Base-by-base conservation (phyloP, 1,139 yeast genomes). In the Pichia sp. region DNA sequence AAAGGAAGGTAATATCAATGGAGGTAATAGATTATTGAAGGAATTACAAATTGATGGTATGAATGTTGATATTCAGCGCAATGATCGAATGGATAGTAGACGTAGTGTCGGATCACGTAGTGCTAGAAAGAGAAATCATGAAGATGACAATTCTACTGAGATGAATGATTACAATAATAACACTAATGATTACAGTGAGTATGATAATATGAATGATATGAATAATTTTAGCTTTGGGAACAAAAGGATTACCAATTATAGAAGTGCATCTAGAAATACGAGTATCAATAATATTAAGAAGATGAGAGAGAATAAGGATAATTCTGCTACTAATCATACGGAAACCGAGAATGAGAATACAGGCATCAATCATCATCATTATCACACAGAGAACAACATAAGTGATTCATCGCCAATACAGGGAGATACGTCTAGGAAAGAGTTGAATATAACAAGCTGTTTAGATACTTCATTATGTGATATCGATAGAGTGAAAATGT, bases 401-500 rank as follows among this genome's bases (percentile, higher is more conserved):
- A 32, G 6, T 32, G 36, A 18, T 32, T 18, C 13, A 32, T 9
- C n/a, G n/a, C n/a, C 18, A 11, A 18, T 3, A 3, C 36, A 16
- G n/a, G 2, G 15, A 3, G 36, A 32, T 32, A 32, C 16, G 18
- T 18, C 22, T 32, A 32, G 39, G 24, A 40, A 41, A 23, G 51
- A 42, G 12, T 26, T 51, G 22, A 50, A 50, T 34, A 39, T 53
- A 18, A 46, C 51, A 0, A 53, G 55, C 38, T 42, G 50, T 39
- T 44, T 53, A 8, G 56, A 53, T 30, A 30, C 39, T 7, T 27
- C 46, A 13, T 35, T 49, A n/a, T 27, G 49, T 16, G 55, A 50
- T 40, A 30, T 40, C 18, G 56, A 53, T 38, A n/a, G 56, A 15
- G 55, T 52, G 11, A 52, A 45, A 34, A 50, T 48, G 49, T 30